Percentiles rank a stretch among this genome's conserved stretches.
Conservation (phyloP, 108 stramenopile species). For the Skeletonema marinoi region DNA sequence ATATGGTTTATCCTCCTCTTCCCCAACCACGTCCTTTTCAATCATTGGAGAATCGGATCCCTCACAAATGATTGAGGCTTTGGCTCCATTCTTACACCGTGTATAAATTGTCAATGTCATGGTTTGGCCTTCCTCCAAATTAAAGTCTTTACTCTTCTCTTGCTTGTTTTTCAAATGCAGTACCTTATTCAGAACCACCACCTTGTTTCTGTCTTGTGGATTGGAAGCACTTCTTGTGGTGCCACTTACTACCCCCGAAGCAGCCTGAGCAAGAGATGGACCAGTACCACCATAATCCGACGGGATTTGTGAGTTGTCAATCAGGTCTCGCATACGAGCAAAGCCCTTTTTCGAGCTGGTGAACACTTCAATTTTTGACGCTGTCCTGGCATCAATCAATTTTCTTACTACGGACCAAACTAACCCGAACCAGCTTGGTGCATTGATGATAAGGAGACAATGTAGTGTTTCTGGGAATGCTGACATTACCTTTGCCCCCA, state of each 20-base stretch:
- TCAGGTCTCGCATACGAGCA: conserved; percentile 33
- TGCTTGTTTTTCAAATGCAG: conserved; percentile 19
- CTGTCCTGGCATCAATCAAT: conserved; percentile 45
- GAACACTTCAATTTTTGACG: conserved; percentile 50
- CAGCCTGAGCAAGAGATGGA: conserved; percentile 30
- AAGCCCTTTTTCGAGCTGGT: conserved; percentile 28
- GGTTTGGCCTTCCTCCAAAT: conserved; percentile 11
- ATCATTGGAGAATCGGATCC: conserved; percentile 2
- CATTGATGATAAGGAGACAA: conserved; percentile 44
- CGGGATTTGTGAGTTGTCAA: conserved; percentile 42
- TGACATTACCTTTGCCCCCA: conserved; percentile 29
- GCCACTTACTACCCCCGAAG: neutral
- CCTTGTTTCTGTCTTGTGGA: neutral
- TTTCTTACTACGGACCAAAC: conserved; percentile 40
- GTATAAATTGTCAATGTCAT: conserved; percentile 33
- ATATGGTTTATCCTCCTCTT: conserved; percentile 28
- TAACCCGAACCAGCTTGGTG: conserved; percentile 44
- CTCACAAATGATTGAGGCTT: conserved; percentile 10
- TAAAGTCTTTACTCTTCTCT: conserved; percentile 19
- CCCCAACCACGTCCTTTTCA: conserved; percentile 20
- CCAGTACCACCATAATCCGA: conserved; percentile 40
- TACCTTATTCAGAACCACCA: conserved; percentile 30
- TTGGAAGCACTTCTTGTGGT: neutral
- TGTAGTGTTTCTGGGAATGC: conserved; percentile 50
- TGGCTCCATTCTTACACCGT: conserved; percentile 22